These are phyloP conservation scores for Globisporangium paddicum DNA, from an alignment of 352 stramenopile species.

Conservation along the genomic window DNA sequence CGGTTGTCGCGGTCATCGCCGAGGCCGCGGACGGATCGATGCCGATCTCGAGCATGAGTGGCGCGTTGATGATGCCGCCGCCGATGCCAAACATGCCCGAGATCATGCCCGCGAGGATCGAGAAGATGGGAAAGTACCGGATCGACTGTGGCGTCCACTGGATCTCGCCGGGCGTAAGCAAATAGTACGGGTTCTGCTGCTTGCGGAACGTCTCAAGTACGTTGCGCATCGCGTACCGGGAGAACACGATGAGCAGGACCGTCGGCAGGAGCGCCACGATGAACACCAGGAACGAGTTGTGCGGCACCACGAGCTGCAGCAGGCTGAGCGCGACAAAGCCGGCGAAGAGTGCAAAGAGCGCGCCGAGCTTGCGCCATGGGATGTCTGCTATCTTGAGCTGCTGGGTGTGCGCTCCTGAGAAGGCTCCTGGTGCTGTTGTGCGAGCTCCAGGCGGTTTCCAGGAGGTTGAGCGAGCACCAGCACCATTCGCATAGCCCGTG, in stretches of 20 bases:
- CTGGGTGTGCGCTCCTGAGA: conserved; percentile 10
- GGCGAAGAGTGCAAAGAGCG: conserved; percentile 85
- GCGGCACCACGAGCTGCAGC: conserved; percentile 89
- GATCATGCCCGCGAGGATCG: conserved; percentile 87
- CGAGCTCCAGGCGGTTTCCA: background rate
- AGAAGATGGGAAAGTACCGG: conserved; percentile 86
- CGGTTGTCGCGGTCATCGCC: conserved; percentile 84
- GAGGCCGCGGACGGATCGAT: conserved; percentile 79
- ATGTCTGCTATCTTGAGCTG: conserved; percentile 38
- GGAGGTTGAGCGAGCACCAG: background rate
- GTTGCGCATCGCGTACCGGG: conserved; percentile 61
- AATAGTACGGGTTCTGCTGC: conserved; percentile 51
- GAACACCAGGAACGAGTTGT: conserved; percentile 73
- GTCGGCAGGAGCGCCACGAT: conserved; percentile 53
- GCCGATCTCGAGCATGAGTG: conserved; percentile 93
- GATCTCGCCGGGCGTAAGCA: conserved; percentile 25
- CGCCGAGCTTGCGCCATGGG: conserved; percentile 72
- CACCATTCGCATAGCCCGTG: background rate
- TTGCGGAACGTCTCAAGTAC: conserved; percentile 36
- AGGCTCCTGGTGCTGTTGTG: background rate
- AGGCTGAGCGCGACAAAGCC: conserved; percentile 91
- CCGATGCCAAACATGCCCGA: conserved; percentile 95
- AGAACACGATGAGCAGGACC: conserved; percentile 72
- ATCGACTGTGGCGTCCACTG: conserved; percentile 61
- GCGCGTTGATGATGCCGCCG: conserved; percentile 94